phyloP scores from a whole-genome alignment of 2,329 filamentous ascomycete species.

The Huntiella abstrusa region DNA sequence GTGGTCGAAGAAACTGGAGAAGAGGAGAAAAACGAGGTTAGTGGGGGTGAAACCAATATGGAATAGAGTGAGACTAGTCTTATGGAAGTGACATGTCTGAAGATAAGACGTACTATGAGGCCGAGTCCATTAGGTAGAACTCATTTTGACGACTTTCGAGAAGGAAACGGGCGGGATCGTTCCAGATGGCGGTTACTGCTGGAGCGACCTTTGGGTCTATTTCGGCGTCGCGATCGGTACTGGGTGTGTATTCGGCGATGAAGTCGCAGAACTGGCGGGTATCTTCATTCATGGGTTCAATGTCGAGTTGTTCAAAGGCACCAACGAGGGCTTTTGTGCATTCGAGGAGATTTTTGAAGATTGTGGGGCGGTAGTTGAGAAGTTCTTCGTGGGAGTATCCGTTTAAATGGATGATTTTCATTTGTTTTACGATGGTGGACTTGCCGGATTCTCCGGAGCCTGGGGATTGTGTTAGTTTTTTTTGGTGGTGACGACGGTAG shows the following conservation, averaged over 20 bases:
- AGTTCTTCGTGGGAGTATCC: slow-evolving; percentile 91
- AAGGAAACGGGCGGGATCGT: slow-evolving; percentile 62
- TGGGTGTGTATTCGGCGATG: slow-evolving; percentile 71
- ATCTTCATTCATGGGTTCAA: slow-evolving; percentile 53
- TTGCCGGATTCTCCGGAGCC: slow-evolving; percentile 97
- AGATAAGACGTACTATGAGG: slow-evolving; percentile 60
- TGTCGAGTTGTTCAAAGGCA: slow-evolving; percentile 81
- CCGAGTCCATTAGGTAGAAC: slow-evolving; percentile 98
- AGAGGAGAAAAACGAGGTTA: not conserved
- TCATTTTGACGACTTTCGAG: slow-evolving; percentile 90
- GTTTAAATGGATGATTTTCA: slow-evolving; percentile 99
- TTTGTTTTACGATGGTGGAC: slow-evolving; percentile 98
- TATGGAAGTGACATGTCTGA: not conserved
- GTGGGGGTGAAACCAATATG: not conserved
- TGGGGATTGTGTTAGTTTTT: slow-evolving; percentile 20
- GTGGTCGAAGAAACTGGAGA: slow-evolving; percentile 78
- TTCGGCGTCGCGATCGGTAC: slow-evolving; percentile 71
- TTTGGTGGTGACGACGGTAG: slow-evolving; percentile 10
- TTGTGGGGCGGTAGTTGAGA: slow-evolving; percentile 81
- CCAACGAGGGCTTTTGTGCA: slow-evolving; percentile 85
- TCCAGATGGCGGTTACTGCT: slow-evolving; percentile 77
- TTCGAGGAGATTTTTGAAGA: slow-evolving; percentile 96
- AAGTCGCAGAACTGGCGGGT: slow-evolving; percentile 62
- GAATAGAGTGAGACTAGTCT: not conserved
- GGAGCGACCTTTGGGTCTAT: slow-evolving; percentile 66